These are phyloP conservation scores for Zygoascus bituminiphila DNA, from an alignment of 805 yeast genomes.

Conservation along the genomic window DNA sequence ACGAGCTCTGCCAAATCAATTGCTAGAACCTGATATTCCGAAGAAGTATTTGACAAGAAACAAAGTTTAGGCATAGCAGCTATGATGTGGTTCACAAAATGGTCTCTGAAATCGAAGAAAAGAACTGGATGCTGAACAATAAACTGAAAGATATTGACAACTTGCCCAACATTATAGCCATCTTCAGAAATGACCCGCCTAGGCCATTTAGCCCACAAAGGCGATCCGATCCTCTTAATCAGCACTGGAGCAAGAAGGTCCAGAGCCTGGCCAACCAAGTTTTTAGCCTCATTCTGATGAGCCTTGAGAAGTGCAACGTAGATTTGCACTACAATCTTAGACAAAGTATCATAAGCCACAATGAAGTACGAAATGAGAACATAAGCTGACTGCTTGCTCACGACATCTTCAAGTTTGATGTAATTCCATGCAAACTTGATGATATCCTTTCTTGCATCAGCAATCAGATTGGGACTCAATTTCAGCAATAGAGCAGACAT, in stretches of 20 bases:
- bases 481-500: slow-evolving; percentile 69
- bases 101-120: slow-evolving; percentile 80
- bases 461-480: slow-evolving; percentile 51
- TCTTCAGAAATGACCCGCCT: slow-evolving; percentile 87
- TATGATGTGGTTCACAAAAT: slow-evolving; percentile 79
- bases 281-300: slow-evolving; percentile 76
- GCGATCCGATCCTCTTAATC: slow-evolving; percentile 51
- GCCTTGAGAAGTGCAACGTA: slow-evolving; percentile 84
- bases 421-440: slow-evolving; percentile 93
- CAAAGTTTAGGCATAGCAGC: slow-evolving; percentile 89
- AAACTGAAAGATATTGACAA: slow-evolving; percentile 79
- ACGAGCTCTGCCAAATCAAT: slow-evolving; percentile 84
- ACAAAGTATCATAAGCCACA: slow-evolving; percentile 79
- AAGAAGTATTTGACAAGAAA: slow-evolving; percentile 62
- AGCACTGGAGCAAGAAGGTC: slow-evolving; percentile 84
- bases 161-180: slow-evolving; percentile 78
- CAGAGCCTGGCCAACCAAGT: slow-evolving; percentile 76
- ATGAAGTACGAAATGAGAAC: slow-evolving; percentile 82
- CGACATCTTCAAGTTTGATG: slow-evolving; percentile 78
- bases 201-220: slow-evolving; percentile 89
- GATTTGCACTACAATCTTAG: slow-evolving; percentile 80
- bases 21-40: slow-evolving; percentile 77
- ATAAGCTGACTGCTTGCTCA: slow-evolving; percentile 88
- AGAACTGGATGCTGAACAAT: slow-evolving; percentile 77
- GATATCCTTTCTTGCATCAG: slow-evolving; percentile 66